A percentile compares a stretch with the other conserved stretches of the same genome.
These are phyloP conservation scores for Populus nigra DNA, from an alignment of 345 rosid genomes.

Conservation along the genomic window DNA sequence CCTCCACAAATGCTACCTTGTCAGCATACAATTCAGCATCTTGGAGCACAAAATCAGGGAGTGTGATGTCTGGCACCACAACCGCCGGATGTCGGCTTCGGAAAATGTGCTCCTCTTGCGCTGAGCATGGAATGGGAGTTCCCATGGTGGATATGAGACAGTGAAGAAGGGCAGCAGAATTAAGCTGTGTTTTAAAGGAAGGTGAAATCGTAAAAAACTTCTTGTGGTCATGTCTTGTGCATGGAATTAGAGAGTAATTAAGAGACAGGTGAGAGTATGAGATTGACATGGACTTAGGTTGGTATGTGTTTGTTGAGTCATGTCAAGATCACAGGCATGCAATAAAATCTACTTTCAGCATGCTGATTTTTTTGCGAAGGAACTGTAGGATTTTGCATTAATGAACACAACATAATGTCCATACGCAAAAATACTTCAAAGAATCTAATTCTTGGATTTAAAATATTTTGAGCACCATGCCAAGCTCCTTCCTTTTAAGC, in stretches of 20 bases:
- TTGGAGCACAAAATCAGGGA: slow-evolving; percentile 83
- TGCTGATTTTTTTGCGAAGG: neutral
- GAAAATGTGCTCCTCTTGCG: slow-evolving; percentile 50
- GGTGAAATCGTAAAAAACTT: neutral
- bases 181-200: slow-evolving; percentile 21
- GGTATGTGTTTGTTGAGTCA: slow-evolving; percentile 36
- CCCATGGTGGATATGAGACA: slow-evolving; percentile 15
- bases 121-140: neutral
- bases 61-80: slow-evolving; percentile 58
- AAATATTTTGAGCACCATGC: too few species aligned
- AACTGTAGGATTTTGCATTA: neutral
- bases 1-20: slow-evolving; percentile 80
- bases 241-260: slow-evolving; percentile 21
- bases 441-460: neutral
- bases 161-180: neutral
- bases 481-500: too few species aligned
- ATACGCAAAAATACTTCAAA: neutral
- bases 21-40: slow-evolving; percentile 65
- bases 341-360: neutral
- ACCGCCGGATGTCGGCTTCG: slow-evolving; percentile 58
- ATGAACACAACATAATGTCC: neutral
- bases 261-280: slow-evolving; percentile 14
- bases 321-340: neutral
- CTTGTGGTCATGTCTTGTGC: slow-evolving; percentile 18
- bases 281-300: slow-evolving; percentile 17